Evolutionary conservation across 345 rosid genomes (phyloP).

Genomic region (Microthlaspi erraticum): DNA sequence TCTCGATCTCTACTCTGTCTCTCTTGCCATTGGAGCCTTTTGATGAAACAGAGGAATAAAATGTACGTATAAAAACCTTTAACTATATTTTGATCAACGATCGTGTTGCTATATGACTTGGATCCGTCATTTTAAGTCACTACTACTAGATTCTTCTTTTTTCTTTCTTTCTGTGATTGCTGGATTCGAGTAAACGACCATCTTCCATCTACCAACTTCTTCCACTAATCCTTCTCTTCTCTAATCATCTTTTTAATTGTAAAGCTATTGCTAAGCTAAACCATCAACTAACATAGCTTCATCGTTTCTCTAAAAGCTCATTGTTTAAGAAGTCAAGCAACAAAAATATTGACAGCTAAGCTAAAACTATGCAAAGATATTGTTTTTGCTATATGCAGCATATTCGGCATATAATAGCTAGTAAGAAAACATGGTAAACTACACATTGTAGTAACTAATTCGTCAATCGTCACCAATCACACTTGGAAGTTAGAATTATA

Average conservation of each 20-base stretch:
- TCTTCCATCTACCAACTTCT: slow-evolving; percentile 41
- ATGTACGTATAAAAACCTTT: too few relatives aligned
- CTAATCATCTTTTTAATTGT: slow-evolving; percentile 39
- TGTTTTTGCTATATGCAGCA: neutral
- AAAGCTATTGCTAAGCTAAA: slow-evolving; percentile 30
- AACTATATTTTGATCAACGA: too few relatives aligned
- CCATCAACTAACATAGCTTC: slow-evolving; percentile 28
- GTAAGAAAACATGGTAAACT: slow-evolving; percentile 14
- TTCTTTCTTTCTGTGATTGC: too few relatives aligned
- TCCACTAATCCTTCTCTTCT: slow-evolving; percentile 36
- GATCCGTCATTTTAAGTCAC: too few relatives aligned
- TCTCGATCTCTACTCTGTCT: too few relatives aligned
- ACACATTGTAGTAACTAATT: slow-evolving; percentile 10
- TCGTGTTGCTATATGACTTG: too few relatives aligned
- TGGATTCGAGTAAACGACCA: too few relatives aligned
- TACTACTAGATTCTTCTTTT: too few relatives aligned
- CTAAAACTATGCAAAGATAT: neutral
- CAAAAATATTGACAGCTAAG: slow-evolving; percentile 27
- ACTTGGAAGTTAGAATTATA: neutral
- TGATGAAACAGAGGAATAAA: too few relatives aligned
- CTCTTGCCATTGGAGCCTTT: too few relatives aligned
- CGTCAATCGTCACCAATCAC: slow-evolving; percentile 28
- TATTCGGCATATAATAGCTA: slow-evolving; percentile 30
- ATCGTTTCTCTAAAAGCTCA: slow-evolving; percentile 8
- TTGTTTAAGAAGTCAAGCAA: slow-evolving; percentile 6